Conservation (phyloP, 306 rosid genomes). For the Sechiopsis laciniata region DNA sequence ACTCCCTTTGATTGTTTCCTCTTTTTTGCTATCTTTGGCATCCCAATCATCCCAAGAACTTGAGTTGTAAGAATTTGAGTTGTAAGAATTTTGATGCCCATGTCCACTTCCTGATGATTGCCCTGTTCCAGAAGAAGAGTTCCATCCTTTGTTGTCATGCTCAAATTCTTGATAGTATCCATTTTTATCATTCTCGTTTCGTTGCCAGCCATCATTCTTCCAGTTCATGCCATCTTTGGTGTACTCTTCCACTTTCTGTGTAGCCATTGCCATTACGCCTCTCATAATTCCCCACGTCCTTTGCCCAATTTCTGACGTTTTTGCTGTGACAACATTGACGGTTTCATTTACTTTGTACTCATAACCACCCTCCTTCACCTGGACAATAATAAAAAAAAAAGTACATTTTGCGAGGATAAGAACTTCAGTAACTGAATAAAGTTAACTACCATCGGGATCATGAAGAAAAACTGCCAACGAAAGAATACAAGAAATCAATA, state of each 20-base stretch:
- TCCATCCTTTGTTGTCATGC: slow-evolving; percentile 46
- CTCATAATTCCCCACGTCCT: slow-evolving; percentile 98
- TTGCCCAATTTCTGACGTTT: slow-evolving; percentile 91
- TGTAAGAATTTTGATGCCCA: slow-evolving; percentile 31
- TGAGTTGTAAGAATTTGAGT: slow-evolving; percentile 2
- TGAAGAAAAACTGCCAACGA: not conserved
- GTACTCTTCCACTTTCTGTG: slow-evolving; percentile 90
- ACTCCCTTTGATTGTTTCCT: slow-evolving; percentile 53
- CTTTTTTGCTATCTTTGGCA: slow-evolving; percentile 51
- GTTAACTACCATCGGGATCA: not conserved
- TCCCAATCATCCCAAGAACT: slow-evolving; percentile 85
- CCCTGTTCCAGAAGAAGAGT: slow-evolving; percentile 58
- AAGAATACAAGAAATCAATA: not conserved
- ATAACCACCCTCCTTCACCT: slow-evolving; percentile 97
- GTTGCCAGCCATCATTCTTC: slow-evolving; percentile 53
- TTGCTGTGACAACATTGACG: slow-evolving; percentile 83
- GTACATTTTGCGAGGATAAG: not conserved
- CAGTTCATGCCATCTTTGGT: slow-evolving; percentile 59
- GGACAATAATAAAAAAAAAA: slow-evolving; percentile 21
- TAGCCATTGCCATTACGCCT: slow-evolving; percentile 95
- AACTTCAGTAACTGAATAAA: not conserved
- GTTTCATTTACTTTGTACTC: slow-evolving; percentile 95
- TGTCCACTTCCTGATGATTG: slow-evolving; percentile 52
- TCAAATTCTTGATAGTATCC: slow-evolving; percentile 69
- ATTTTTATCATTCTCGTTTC: slow-evolving; percentile 52